Evolutionary conservation across 1,284 basidiomycete species (phyloP), one percentile per base, ranked within the genome.

Genomic region (Austroboletus novae-zelandiae): DNA sequence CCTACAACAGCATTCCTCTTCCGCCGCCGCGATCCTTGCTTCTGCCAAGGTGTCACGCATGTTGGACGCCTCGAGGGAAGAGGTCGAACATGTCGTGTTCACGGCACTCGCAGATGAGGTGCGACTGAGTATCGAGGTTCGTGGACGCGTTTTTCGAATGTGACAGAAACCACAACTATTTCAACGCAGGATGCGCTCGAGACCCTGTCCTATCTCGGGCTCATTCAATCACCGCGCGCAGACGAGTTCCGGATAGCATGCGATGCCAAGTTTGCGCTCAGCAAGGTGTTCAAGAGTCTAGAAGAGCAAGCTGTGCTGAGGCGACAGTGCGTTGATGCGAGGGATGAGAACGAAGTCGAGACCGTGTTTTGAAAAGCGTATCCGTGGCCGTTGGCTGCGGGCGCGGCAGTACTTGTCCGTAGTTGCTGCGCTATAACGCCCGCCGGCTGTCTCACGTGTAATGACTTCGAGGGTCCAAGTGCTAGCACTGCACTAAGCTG

Each of bases 11-110:
- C 75, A 84, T 50, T 72, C 81, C 1, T 61, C 69, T 2, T 76
- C 76, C 27, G 73, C 80, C 0, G 57, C 61, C 3, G 81, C 81
- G 1, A 71, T 88, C 36, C 70, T 94, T 14, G 83, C 80, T 1
- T 74, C 75, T 35, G 88, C 89, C 3, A 75, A 77, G 61, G 84
- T 74, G 2, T 70, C 76, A 32, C 68, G 64, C 4, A 58, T 66
- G 8, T 65, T 89, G 29, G 73, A 74, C 2, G 70, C 76, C 0
- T 73, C 81, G 5, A 56, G 65, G 32, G 75, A 77, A 25, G 84
- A 87, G 53, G 73, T 87, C 4, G 89, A 87, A 56, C 73, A 74
- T 10, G 65, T 80, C 3, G 48, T 86, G 31, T 85, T 89, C 60
- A 72, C 73, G 20, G 62, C 76, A 4, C 62, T 86, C 10, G 69